A percentile compares a stretch with the other conserved stretches of the same genome.
phyloP scores from a whole-genome alignment of 148 eudicot genomes.

The Chenopodium album region DNA sequence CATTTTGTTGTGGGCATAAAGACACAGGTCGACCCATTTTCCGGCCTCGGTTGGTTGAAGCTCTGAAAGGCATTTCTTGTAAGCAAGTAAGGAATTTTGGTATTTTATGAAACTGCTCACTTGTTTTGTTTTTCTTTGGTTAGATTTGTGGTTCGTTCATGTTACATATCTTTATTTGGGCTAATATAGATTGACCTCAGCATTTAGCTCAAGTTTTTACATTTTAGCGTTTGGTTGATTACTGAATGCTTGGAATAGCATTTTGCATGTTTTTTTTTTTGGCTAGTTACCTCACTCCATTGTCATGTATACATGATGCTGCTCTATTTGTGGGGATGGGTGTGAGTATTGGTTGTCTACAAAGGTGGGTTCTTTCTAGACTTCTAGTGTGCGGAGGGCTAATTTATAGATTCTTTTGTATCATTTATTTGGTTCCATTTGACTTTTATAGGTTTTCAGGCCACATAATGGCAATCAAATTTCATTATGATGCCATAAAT shows the following conservation, averaged over 20 bases:
- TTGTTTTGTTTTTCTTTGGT: not conserved
- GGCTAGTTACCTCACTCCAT: too few relatives aligned
- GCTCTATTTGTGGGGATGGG: too few relatives aligned
- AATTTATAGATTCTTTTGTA: too few relatives aligned
- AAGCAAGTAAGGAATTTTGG: slow-evolving; percentile 56
- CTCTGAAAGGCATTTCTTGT: slow-evolving; percentile 76
- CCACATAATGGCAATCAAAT: too few relatives aligned
- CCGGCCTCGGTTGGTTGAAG: slow-evolving; percentile 79
- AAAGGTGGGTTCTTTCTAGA: too few relatives aligned
- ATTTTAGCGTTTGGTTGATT: not conserved
- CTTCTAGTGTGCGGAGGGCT: too few relatives aligned
- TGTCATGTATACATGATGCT: too few relatives aligned
- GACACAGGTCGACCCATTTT: slow-evolving; percentile 87
- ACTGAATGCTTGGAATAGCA: not conserved
- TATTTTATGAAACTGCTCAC: not conserved
- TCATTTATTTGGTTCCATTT: too few relatives aligned
- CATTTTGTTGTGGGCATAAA: slow-evolving; percentile 84
- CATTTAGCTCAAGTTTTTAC: not conserved
- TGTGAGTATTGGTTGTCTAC: too few relatives aligned
- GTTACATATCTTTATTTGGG: not conserved
- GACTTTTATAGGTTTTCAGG: too few relatives aligned
- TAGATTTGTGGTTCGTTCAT: not conserved
- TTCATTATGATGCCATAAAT: too few relatives aligned
- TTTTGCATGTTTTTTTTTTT: not conserved
- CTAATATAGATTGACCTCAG: not conserved